Percentiles rank a stretch among this genome's conserved stretches.
Evolutionary conservation across 257 asterid genomes (phyloP).

Genomic region (Fraxinus excelsior): DNA sequence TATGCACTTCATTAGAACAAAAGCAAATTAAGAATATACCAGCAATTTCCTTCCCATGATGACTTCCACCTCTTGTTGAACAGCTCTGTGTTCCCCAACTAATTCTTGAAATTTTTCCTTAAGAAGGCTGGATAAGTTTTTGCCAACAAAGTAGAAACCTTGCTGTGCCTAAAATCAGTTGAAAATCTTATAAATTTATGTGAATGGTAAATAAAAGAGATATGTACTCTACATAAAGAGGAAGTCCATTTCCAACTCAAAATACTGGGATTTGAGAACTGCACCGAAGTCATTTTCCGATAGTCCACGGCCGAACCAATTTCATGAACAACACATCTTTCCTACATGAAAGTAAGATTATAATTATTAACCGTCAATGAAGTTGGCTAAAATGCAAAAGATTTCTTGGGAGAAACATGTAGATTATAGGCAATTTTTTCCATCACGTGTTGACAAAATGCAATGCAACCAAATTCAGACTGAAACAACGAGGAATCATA

Average conservation of each 20-base stretch:
- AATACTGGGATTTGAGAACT: slow-evolving; percentile 12
- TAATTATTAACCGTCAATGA: slow-evolving; percentile 15
- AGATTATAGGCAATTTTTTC: background rate
- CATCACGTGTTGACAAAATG: background rate
- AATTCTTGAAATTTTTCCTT: slow-evolving; percentile 67
- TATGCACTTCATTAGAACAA: background rate
- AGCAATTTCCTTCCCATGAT: slow-evolving; percentile 91
- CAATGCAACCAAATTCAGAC: slow-evolving; percentile 1
- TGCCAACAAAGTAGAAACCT: slow-evolving; percentile 30
- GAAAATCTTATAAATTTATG: background rate
- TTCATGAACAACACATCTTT: slow-evolving; percentile 80
- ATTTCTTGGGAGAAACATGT: background rate
- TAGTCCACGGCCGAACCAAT: slow-evolving; percentile 90
- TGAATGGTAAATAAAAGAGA: background rate
- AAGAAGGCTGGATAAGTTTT: slow-evolving; percentile 55
- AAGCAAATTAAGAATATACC: slow-evolving; percentile 34
- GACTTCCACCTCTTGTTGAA: slow-evolving; percentile 82
- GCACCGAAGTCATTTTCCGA: slow-evolving; percentile 75
- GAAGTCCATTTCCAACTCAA: background rate
- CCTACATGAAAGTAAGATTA: slow-evolving; percentile 53
- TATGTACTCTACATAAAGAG: background rate
- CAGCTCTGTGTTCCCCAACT: slow-evolving; percentile 54
- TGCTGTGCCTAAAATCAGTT: background rate
- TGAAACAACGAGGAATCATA: background rate
- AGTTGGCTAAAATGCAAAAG: background rate